Base-by-base conservation (phyloP, 1,139 yeast genomes). In the Hyphopichia fennica region DNA sequence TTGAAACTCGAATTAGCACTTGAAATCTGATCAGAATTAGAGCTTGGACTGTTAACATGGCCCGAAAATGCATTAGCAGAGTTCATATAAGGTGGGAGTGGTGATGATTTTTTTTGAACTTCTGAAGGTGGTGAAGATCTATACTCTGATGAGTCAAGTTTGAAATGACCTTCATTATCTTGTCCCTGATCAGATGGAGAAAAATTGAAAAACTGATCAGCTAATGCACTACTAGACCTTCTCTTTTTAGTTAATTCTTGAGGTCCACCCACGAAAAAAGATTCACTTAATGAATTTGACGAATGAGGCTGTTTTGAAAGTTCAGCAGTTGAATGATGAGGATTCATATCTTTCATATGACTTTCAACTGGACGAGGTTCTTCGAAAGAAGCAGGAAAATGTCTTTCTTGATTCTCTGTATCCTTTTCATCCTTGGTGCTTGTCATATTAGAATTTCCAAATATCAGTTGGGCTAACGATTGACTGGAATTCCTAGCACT, bases 31-130 rank as follows among this genome's bases (percentile, higher is more conserved):
- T 38, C 23, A 13, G 40, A 23, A 4, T 19, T 30, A 8, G 36
- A 13, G 7, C 14, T 10, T 20, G 66, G 63, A 3, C 68, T 60
- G 2, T 63, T 57, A 15, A 53, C 45, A 19, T 52, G 57, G 15
- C 66, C 70, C 66, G 58, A 60, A 46, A 70, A 69, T 16, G 76
- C 77, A 52, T 70, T 70, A 32, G 72, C 71, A 3, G 75, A 67
- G 0, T 77, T 72, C 11, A 76, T 72, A 39, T 68, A 72, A 3
- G 79, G 78, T 8, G 77, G 77, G 42, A 72, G 62, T 13, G 77
- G 75, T 6, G 72, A 60, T 6, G 76, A 48, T 47, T 71, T 71
- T 16, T 57, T 52, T 40, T 63, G 69, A 9, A 70, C 56, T 34
- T 53, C 60, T 6, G 69, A 57, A 16, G 45, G 42, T 15, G 50